phyloP scores from a whole-genome alignment of 176 grass and related monocot species.

The Stipa capillata region DNA sequence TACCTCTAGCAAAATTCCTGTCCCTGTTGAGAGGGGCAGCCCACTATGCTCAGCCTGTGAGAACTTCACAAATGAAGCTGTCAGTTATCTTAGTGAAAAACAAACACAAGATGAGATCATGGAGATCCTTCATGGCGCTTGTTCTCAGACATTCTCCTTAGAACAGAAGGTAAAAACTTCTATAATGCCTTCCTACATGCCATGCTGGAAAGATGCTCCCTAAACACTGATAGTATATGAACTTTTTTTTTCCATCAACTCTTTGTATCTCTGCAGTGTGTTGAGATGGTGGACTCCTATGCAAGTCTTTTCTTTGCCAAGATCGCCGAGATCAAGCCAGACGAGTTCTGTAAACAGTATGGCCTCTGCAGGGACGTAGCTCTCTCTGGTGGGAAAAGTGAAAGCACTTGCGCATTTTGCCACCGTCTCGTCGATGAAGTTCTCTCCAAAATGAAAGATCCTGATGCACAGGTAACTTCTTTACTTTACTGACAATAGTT shows the following conservation, averaged over 20 bases:
- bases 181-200: not conserved
- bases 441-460: constrained; percentile 69
- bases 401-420: constrained; percentile 63
- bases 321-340: constrained; percentile 46
- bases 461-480: constrained; percentile 63
- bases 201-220: not conserved
- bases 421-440: constrained; percentile 53
- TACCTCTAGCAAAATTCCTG: constrained; percentile 18
- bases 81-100: constrained; percentile 54
- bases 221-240: too few relatives aligned
- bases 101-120: constrained; percentile 58
- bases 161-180: constrained; percentile 51
- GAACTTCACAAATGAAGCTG: constrained; percentile 33
- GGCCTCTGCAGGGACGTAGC: constrained; percentile 46
- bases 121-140: constrained; percentile 55
- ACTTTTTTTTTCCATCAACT: not conserved
- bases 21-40: constrained; percentile 7
- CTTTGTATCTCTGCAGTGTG: constrained; percentile 45
- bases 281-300: constrained; percentile 74
- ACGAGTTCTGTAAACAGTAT: constrained; percentile 64
- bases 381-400: constrained; percentile 15
- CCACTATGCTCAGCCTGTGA: constrained; percentile 50
- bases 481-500: not conserved
- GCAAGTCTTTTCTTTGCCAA: constrained; percentile 55
- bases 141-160: constrained; percentile 58